phyloP scores from a whole-genome alignment of 352 stramenopile species.

The Phytophthora megakarya region DNA sequence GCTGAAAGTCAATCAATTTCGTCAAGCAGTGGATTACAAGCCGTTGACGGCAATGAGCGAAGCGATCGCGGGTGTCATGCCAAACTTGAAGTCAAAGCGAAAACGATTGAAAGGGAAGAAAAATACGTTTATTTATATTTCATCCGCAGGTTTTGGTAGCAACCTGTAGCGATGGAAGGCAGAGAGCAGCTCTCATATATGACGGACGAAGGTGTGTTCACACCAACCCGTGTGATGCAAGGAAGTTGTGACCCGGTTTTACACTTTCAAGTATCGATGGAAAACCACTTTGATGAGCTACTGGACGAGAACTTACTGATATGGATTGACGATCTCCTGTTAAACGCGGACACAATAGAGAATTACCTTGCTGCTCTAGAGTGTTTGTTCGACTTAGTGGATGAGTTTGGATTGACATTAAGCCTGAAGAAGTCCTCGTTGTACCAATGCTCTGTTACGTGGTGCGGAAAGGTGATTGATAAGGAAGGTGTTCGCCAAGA shows the following conservation, averaged over 20 bases:
- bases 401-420: background rate
- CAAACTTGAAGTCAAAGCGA: slow-evolving; percentile 11
- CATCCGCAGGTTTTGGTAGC: slow-evolving; percentile 29
- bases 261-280: background rate
- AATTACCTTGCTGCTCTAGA: slow-evolving; percentile 1
- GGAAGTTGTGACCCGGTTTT: slow-evolving; percentile 4
- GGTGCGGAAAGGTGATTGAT: slow-evolving; percentile 6
- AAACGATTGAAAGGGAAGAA: slow-evolving; percentile 1
- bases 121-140: slow-evolving; percentile 19
- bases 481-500: slow-evolving; percentile 1
- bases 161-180: slow-evolving; percentile 4
- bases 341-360: background rate
- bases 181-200: slow-evolving; percentile 29
- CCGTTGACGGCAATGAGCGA: slow-evolving; percentile 14
- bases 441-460: slow-evolving; percentile 3
- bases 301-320: background rate
- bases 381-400: slow-evolving; percentile 1
- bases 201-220: slow-evolving; percentile 15
- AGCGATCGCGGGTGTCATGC: slow-evolving; percentile 11
- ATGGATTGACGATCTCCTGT: slow-evolving; percentile 2
- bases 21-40: slow-evolving; percentile 11
- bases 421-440: slow-evolving; percentile 7
- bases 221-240: slow-evolving; percentile 2
- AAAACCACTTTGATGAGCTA: slow-evolving; percentile 1
- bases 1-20: background rate